Base-by-base conservation (phyloP, 345 rosid species). In the Heritiera littoralis region DNA sequence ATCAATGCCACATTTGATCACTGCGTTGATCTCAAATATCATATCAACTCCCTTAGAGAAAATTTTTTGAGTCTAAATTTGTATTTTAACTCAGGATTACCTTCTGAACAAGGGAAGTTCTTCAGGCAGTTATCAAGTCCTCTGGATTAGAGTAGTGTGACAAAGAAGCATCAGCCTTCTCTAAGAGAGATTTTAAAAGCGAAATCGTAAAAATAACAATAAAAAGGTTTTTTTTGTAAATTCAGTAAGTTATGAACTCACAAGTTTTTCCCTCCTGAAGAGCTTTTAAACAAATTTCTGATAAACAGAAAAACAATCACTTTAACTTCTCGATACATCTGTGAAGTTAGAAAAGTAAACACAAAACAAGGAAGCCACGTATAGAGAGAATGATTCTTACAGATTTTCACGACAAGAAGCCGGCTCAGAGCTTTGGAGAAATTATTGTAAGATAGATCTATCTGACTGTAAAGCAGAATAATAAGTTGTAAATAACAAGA, bases 391-490 rank as follows among this genome's bases (percentile, higher is more conserved):
- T n/a, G 38, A 52, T 52, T n/a, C 86, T 87, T 71, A 89, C 92
- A 83, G 45, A 74, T 79, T 46, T 43, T 78, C 79, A 70, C 3
- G 82, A 79, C 90, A 89, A 77, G 81, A 78, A 81, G 78, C 73
- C 35, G 72, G 77, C 15, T 43, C 79, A 23, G 56, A 10, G 72
- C 69, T 43, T 40, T 13, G 14, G 78, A 76, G 0, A 89, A 84
- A 74, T 89, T 73, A 55, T 89, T 89, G 75, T 89, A 89, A 2
- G 92, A 87, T 55, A 89, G 78, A 79, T 89, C 92, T n/a, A 56
- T 38, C 11, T 38, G 45, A 10, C 92, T 89, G 90, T 56, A 58
- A 5, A 65, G 35, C 76, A 75, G 66, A 28, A 54, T 40, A 74
- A 56, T 38, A 10, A 2, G 13, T 18, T 52, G 2, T 17, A 32